Evolutionary conservation across 2,329 filamentous ascomycete species (phyloP), one percentile per base, ranked within the genome.

Genomic region (Penicillium paneum): DNA sequence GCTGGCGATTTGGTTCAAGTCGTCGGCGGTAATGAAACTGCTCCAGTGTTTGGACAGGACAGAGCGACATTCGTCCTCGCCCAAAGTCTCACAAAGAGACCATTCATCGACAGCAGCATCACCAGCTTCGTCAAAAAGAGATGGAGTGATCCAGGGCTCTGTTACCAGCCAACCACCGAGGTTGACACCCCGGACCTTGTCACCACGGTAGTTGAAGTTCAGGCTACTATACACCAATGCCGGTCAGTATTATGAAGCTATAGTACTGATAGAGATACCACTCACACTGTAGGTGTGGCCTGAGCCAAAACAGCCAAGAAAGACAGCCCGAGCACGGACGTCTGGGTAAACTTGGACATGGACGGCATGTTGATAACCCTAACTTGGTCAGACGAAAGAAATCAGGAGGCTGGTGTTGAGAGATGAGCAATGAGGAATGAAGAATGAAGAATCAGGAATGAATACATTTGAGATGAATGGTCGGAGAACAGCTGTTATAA

Each of bases 121-220:
- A 29, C 74, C 76, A 3, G 69, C 77, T 17, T 68, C 68, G 43
- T 83, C 78, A 62, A 85, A 86, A 54, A 86, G 74, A 15, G 80
- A 83, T 2, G 83, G 83, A 2, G 82, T 85, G 50, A 86, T 85
- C 82, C 82, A 85, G 15, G 83, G 83, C 70, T 86, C 83, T 5
- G 85, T 74, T 7, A 86, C 81, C 42, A 86, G 79, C 83, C 83
- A 86, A 31, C 85, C 85, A 49, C 85, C 83, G 5, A 86, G 74
- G 65, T 87, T 88, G 29, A 87, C 84, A 51, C 85, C 85, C 12
- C 83, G 81, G 39, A 87, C 79, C 64, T 83, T 85, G 19, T 79
- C 63, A 40, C 67, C 67, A 53, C 77, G 74, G 68, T 82, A 85
- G 62, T 80, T 69, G 61, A 85, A 85, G 32, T 64, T 59, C 13